Base-by-base conservation (phyloP, 805 yeast genomes). In the Maudiozyma bulderi region DNA sequence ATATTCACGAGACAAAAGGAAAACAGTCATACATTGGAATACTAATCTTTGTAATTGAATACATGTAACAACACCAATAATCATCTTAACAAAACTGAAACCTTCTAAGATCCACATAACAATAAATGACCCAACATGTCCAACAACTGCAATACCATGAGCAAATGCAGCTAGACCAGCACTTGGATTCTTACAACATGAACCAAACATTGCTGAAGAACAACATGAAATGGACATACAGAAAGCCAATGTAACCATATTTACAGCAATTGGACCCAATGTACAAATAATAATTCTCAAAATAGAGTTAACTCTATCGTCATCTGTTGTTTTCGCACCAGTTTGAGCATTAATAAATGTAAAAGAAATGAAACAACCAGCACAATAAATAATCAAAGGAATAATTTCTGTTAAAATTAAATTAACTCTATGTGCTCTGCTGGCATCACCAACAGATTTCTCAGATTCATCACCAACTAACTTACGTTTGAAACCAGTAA, bases 31-130 rank as follows among this genome's bases (percentile, higher is more conserved):
- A 61, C 84, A 66, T 76, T 89, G 88, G 78, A 91, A 85, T 57
- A 93, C 67, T 50, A 84, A 70, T 73, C 97, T 82, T 75, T 93
- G 95, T 61, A 86, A 74, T 71, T 89, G 85, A 55, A 90, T 76
- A 78, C 82, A 80, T 39, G 96, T 80, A 50, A 82, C 75, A 57
- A 88, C 72, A 67, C 98, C 99, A 55, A 89, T 71, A 68, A 93
- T 74, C 78, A 86, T 84, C 71, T 86, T 84, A 40, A 84, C 77
- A 66, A 93, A 93, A 59, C 75, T 76, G 83, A 93, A 93, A 55
- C 95, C 91, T 74, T 90, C 95, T 65, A 89, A 70, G 53, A 87
- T 93, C 99, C 99, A 93, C 89, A 91, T 84, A 52, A 89, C 86
- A 69, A 91, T 84, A 72, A 88, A 90, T 75, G 86, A 85, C 41